Percentiles rank a stretch among this genome's conserved stretches.
phyloP scores from a whole-genome alignment of 768 basidiomycete species.

The Boletus coccyginus region DNA sequence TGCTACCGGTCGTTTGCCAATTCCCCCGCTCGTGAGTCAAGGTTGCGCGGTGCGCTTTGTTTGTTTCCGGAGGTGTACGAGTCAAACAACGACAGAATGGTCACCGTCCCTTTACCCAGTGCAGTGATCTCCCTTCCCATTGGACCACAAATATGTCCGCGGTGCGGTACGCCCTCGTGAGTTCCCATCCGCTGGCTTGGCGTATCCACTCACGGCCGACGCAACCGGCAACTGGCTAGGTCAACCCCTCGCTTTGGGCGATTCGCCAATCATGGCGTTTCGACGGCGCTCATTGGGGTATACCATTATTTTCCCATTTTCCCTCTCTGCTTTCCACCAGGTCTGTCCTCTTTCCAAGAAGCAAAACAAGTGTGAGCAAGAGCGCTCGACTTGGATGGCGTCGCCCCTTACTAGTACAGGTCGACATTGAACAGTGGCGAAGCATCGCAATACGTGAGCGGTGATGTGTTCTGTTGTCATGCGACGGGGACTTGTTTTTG shows the following conservation, averaged over 20 bases:
- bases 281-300: neutral
- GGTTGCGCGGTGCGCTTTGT: conserved; percentile 5
- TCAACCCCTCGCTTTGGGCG: neutral
- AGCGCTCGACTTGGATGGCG: conserved; percentile 9
- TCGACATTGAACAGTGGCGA: conserved; percentile 4
- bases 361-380: neutral
- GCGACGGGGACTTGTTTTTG: neutral
- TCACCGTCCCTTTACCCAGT: neutral
- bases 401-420: neutral
- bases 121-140: neutral
- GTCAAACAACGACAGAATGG: conserved; percentile 1
- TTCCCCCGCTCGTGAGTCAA: conserved; percentile 15
- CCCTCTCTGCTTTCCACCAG: neutral
- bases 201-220: neutral
- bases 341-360: neutral
- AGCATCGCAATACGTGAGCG: conserved; percentile 25
- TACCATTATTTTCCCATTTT: neutral
- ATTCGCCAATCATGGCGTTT: neutral
- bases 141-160: neutral
- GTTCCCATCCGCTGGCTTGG: neutral
- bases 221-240: conserved; percentile 7
- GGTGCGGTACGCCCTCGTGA: neutral
- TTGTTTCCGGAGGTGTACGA: conserved; percentile 12
- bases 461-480: conserved; percentile 12
- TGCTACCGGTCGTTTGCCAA: neutral